Evolutionary conservation across 2,329 filamentous ascomycete genomes (phyloP).

Genomic region (Immersiporthe knoxdaviesiana): DNA sequence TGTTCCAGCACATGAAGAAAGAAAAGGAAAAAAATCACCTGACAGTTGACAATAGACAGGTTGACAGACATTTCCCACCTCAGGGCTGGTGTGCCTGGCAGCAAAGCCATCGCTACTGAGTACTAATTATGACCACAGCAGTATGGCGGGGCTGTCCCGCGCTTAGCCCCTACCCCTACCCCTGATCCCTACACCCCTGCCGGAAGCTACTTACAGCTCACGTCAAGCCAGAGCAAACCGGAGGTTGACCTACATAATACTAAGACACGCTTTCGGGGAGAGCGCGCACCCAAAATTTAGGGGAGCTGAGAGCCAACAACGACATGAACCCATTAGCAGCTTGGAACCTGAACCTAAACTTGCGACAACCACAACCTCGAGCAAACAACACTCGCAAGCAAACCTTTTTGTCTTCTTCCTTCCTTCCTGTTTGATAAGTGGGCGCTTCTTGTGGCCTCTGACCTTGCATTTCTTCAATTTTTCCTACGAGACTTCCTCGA

Average conservation of each 20-base stretch:
- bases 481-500: background rate
- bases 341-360: background rate
- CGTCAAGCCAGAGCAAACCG: slow-evolving; percentile 2
- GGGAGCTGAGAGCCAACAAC: slow-evolving; percentile 14
- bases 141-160: background rate
- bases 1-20: background rate
- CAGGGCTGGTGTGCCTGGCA: background rate
- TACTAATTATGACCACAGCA: background rate
- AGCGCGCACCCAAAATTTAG: slow-evolving; percentile 20
- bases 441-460: background rate
- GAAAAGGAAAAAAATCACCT: background rate
- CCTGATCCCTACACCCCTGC: slow-evolving; percentile 8
- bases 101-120: background rate
- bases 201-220: slow-evolving; percentile 12
- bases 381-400: background rate
- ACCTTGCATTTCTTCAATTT: background rate
- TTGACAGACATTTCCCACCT: background rate
- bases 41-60: background rate
- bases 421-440: too few species aligned
- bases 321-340: slow-evolving; percentile 10
- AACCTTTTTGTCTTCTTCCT: background rate
- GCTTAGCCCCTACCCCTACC: background rate
- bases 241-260: background rate
- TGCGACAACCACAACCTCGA: background rate
- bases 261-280: slow-evolving; percentile 19